phyloP scores from a whole-genome alignment of 2,329 filamentous ascomycete species.

The Esteya vermicola region DNA sequence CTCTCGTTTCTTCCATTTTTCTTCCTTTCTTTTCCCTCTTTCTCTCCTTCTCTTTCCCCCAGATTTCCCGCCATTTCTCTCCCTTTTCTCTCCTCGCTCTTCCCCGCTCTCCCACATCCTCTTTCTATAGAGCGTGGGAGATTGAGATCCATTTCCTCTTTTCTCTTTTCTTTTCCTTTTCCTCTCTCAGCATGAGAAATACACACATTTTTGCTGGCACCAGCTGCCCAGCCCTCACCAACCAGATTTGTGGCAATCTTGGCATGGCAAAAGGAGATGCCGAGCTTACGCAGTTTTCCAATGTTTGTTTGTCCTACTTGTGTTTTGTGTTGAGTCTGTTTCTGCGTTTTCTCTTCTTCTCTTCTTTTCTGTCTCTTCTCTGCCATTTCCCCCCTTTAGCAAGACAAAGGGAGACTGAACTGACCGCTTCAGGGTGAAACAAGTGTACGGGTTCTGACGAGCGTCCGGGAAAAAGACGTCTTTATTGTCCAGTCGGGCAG shows the following conservation, averaged over 20 bases:
- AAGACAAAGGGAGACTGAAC: neutral
- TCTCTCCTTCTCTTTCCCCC: neutral
- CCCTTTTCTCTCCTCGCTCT: no score
- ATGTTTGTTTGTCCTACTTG: constrained; percentile 34
- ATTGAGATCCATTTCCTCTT: neutral
- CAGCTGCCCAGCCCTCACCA: constrained; percentile 49
- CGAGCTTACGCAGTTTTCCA: constrained; percentile 56
- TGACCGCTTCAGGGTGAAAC: constrained; percentile 45
- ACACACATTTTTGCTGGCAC: constrained; percentile 55
- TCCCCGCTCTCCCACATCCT: neutral
- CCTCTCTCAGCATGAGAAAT: constrained; percentile 21
- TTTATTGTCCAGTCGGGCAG: constrained; percentile 98
- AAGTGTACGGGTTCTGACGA: constrained; percentile 53
- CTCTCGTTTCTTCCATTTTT: neutral
- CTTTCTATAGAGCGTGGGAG: neutral
- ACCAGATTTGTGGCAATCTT: constrained; percentile 53
- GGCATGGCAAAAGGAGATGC: constrained; percentile 50
- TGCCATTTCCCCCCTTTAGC: neutral
- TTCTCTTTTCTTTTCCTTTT: neutral
- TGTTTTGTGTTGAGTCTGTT: no score
- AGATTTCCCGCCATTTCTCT: no score
- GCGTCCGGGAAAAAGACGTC: constrained; percentile 93
- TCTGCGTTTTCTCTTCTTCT: no score
- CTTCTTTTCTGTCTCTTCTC: no score
- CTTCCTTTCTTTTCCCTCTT: neutral